These are phyloP conservation scores for Botryosphaeria dothidea DNA, from an alignment of 2,329 filamentous ascomycete species.

Conservation along the genomic window DNA sequence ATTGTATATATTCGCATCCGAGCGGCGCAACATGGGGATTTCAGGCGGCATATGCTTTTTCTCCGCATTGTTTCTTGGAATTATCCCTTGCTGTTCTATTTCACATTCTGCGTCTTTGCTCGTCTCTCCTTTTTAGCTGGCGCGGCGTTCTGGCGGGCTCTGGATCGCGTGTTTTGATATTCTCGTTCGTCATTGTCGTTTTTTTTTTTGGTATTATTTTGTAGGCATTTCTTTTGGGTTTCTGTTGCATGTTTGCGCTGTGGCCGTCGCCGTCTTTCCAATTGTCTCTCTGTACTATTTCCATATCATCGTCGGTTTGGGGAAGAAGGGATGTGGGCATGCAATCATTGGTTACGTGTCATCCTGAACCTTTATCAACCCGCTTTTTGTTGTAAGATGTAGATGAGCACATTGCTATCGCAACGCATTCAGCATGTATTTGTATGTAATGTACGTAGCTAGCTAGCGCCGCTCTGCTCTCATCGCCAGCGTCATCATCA, in stretches of 20 bases:
- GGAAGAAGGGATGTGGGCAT: neutral
- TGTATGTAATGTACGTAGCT: too few species aligned
- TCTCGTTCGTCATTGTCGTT: neutral
- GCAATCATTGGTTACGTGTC: neutral
- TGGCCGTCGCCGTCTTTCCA: neutral
- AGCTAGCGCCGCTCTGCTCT: too few species aligned
- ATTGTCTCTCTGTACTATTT: neutral
- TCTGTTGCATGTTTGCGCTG: neutral
- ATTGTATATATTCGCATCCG: constrained; percentile 4
- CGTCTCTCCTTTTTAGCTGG: constrained; percentile 1
- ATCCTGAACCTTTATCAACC: too few species aligned
- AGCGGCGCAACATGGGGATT: neutral
- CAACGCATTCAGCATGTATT: too few species aligned
- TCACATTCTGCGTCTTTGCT: neutral
- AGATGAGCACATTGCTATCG: too few species aligned
- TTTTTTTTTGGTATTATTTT: too few species aligned
- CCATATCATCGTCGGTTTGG: neutral
- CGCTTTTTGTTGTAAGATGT: too few species aligned
- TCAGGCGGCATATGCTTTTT: neutral
- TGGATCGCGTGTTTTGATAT: constrained; percentile 1
- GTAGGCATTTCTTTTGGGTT: neutral
- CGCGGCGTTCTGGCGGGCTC: constrained; percentile 7
- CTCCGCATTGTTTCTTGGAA: neutral
- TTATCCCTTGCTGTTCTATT: neutral
- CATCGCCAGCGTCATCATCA: too few species aligned